Evolutionary conservation across 805 yeast genomes (phyloP).

Genomic region (Hyphopichia homilentoma): DNA sequence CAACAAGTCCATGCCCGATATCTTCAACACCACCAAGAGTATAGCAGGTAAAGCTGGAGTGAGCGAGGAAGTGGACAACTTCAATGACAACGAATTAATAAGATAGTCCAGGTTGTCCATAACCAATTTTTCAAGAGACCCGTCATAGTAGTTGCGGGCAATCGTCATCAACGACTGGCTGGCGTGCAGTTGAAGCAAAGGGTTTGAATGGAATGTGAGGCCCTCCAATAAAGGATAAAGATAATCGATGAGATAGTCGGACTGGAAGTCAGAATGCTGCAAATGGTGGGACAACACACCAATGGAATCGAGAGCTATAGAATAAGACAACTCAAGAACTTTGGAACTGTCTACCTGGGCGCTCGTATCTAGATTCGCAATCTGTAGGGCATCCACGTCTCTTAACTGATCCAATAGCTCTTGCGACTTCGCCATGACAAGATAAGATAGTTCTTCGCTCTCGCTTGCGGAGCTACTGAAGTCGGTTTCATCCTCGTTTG

Average conservation of each 20-base stretch:
- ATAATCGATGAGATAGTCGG: conserved; percentile 61
- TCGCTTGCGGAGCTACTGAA: neutral
- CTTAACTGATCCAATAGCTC: conserved; percentile 36
- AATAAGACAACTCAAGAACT: conserved; percentile 23
- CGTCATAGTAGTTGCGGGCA: conserved; percentile 43
- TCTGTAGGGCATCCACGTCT: conserved; percentile 7
- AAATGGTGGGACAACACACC: conserved; percentile 22
- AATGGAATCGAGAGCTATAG: conserved; percentile 45
- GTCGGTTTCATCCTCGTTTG: conserved; percentile 7
- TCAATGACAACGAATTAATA: conserved; percentile 70
- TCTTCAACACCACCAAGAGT: conserved; percentile 60
- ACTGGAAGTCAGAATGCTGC: conserved; percentile 27
- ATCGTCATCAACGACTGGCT: conserved; percentile 46
- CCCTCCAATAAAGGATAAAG: conserved; percentile 71
- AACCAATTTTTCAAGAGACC: conserved; percentile 55
- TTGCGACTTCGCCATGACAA: conserved; percentile 35
- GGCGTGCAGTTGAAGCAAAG: conserved; percentile 53
- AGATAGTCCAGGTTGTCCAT: conserved; percentile 74
- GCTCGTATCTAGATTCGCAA: neutral
- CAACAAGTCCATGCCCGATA: conserved; percentile 66
- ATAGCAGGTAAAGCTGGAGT: conserved; percentile 73
- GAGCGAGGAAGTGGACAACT: conserved; percentile 60
- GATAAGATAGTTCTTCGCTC: conserved; percentile 24
- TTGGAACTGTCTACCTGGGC: conserved; percentile 2
- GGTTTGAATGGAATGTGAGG: conserved; percentile 51